Evolutionary conservation across 805 yeast genomes (phyloP), one percentile per base, ranked within the genome.

Genomic region (Monosporozyma yasuniensis): DNA sequence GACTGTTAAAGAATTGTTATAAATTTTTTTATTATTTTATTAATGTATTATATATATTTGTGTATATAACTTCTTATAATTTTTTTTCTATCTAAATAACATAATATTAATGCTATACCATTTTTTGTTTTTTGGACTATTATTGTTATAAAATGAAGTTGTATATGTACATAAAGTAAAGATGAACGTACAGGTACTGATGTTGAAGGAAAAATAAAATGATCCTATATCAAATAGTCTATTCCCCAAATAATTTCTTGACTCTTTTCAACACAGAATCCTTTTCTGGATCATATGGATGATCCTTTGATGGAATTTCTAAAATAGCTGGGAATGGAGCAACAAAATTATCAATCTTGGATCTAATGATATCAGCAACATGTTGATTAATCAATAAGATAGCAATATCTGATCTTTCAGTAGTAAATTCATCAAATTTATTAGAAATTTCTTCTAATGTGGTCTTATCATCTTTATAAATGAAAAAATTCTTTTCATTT

Each of bases 221-320:
- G n/a, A 28, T 39, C 11, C 39, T 25, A 34, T 27, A 16, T 38
- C n/a, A 21, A 47, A 16, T 28, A 42, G 22, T 32, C 21, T 30
- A 47, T 71, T 93, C 98, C 43, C 99, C 98, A 72, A 91, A 90
- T 55, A 93, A 72, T 66, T 96, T 82, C 74, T 96, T 84, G 32
- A 93, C 99, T 67, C 96, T 85, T 71, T 91, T 83, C 69, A 93
- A 76, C 39, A 93, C 89, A 19, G 96, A 84, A 69, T 93, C 99
- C 80, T 91, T 93, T 67, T 91, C 98, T 19, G 99, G 99, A 67
- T 93, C 95, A 67, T 93, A 93, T 21, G 99, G 98, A 67, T 93
- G 98, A 64, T 93, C 99, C 73, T 93, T 93, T 14, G 97, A 88
- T 25, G 99, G 99, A 54, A 93, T 93, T 71, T 93, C 99, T 63